Evolutionary conservation across 257 asterid genomes (phyloP).

Genomic region (Plectranthus barbatus): DNA sequence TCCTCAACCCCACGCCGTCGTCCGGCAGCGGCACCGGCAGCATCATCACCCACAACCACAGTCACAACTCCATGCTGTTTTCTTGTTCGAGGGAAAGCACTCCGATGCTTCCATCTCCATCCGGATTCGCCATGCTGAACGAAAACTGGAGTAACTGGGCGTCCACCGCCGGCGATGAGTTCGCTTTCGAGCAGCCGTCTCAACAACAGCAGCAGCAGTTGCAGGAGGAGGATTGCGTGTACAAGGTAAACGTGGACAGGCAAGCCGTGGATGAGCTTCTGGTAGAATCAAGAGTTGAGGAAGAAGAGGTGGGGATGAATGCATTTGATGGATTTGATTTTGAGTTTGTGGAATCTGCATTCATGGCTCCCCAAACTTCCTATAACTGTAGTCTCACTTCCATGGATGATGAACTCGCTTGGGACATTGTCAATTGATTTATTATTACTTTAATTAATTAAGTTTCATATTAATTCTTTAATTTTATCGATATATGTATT

Average conservation of each 20-base stretch:
- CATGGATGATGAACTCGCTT: constrained; percentile 57
- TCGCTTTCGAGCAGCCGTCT: constrained; percentile 7
- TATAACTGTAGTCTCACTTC: constrained; percentile 25
- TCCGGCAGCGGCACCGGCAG: too few relatives aligned
- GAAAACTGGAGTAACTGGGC: constrained; percentile 17
- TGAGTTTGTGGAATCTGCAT: constrained; percentile 48
- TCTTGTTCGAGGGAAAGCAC: constrained; percentile 23
- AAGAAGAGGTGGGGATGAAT: background rate
- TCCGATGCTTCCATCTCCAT: constrained; percentile 13
- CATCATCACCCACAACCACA: too few relatives aligned
- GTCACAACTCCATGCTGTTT: too few relatives aligned
- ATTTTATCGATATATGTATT: background rate
- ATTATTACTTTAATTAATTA: background rate
- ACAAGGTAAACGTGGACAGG: constrained; percentile 1
- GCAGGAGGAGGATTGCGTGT: constrained; percentile 5
- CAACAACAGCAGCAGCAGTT: constrained; percentile 17
- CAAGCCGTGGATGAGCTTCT: background rate
- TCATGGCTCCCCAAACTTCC: constrained; percentile 31
- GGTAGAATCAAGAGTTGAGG: background rate
- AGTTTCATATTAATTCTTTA: background rate
- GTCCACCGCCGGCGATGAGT: constrained; percentile 23
- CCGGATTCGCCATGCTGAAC: constrained; percentile 11
- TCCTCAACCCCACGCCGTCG: background rate
- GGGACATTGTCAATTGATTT: constrained; percentile 27
- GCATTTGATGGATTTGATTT: constrained; percentile 30